Percentiles rank a stretch among this genome's conserved stretches.
Evolutionary conservation across 768 basidiomycete genomes (phyloP).

Genomic region (Trametes cubensis): DNA sequence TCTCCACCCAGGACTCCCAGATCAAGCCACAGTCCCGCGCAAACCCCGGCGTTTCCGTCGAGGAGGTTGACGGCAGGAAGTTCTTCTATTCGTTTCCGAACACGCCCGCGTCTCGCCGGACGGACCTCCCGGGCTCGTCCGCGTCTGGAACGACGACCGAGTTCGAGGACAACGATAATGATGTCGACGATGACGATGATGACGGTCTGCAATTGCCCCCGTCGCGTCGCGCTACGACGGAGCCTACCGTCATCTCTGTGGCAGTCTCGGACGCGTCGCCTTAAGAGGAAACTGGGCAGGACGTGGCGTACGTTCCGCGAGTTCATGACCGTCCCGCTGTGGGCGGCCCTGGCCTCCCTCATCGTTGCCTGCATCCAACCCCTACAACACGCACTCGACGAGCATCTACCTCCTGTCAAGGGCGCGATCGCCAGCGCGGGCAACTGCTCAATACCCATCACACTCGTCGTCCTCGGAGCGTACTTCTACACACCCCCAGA

Average conservation of each 20-base stretch:
- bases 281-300: constrained; percentile 31
- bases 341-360: constrained; percentile 75
- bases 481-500: constrained; percentile 70
- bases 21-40: constrained; percentile 5
- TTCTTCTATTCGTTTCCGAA: constrained; percentile 73
- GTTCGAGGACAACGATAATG: constrained; percentile 28
- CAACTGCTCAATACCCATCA: constrained; percentile 83
- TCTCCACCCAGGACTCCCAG: constrained; percentile 18
- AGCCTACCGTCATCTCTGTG: constrained; percentile 28
- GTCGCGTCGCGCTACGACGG: constrained; percentile 16
- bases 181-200: constrained; percentile 28
- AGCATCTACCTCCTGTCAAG: constrained; percentile 65
- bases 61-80: constrained; percentile 28
- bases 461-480: constrained; percentile 88
- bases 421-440: constrained; percentile 70
- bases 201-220: constrained; percentile 26
- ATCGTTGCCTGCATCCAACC: constrained; percentile 77
- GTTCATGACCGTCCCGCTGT: constrained; percentile 90
- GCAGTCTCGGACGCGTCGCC: constrained; percentile 33
- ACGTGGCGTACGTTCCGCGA: constrained; percentile 51
- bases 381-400: constrained; percentile 70
- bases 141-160: constrained; percentile 23
- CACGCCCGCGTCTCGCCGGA: constrained; percentile 37
- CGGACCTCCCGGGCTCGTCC: constrained; percentile 16
- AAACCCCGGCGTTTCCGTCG: constrained; percentile 24